Evolutionary conservation across 2,329 filamentous ascomycete genomes (phyloP).

Genomic region (Diplodia intermedia): DNA sequence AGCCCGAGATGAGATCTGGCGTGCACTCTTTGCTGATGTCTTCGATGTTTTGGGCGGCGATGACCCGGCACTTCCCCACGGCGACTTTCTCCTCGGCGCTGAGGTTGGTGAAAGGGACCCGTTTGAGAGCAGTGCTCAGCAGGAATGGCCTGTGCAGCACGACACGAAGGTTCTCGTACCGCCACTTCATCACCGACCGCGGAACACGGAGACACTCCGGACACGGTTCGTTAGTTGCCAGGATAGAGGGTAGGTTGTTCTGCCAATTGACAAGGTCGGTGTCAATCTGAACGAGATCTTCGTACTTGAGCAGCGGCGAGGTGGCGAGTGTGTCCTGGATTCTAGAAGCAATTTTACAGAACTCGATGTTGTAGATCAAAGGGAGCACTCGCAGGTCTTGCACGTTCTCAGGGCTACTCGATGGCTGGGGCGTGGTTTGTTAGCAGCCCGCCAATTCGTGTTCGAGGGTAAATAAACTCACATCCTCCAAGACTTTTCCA

Average conservation of each 20-base stretch:
- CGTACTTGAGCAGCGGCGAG: constrained; percentile 69
- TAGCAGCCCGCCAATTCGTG: neutral
- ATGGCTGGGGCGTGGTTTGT: constrained; percentile 40
- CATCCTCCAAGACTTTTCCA: constrained; percentile 44
- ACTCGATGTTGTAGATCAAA: constrained; percentile 76
- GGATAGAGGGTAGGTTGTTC: constrained; percentile 66
- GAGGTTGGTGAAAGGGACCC: constrained; percentile 58
- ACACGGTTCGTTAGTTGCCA: constrained; percentile 65
- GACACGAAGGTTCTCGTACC: constrained; percentile 79
- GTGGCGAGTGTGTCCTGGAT: constrained; percentile 79
- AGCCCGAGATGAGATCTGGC: constrained; percentile 77
- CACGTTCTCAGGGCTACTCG: constrained; percentile 59
- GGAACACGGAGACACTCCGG: constrained; percentile 74
- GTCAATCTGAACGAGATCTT: constrained; percentile 72
- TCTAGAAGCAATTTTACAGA: constrained; percentile 78
- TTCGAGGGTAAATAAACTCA: constrained; percentile 35
- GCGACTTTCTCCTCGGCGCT: constrained; percentile 70
- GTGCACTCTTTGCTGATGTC: constrained; percentile 75
- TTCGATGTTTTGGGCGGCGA: constrained; percentile 73
- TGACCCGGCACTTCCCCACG: constrained; percentile 71
- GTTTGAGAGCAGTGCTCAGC: constrained; percentile 66
- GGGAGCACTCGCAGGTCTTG: constrained; percentile 64
- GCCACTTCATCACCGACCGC: constrained; percentile 80
- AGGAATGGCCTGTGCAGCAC: constrained; percentile 76
- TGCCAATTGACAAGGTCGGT: constrained; percentile 75